Evolutionary conservation across 108 stramenopile species (phyloP), one percentile per base, ranked within the genome.

Genomic region (Nitzschia sp.): DNA sequence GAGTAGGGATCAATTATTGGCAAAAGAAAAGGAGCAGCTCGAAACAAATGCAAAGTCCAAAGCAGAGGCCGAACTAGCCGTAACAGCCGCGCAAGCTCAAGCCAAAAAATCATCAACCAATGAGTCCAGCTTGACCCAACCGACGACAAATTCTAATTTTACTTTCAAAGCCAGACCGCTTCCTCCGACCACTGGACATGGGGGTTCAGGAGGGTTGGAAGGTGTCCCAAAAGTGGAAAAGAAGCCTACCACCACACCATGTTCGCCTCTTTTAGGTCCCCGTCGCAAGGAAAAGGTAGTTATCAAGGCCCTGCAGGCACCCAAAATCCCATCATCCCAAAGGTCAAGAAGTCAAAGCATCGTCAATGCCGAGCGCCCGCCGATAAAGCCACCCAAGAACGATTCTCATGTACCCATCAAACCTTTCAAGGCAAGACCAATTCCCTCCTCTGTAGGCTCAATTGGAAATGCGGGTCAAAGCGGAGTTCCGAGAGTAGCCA

Each of bases 181-280:
- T 15, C 78, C 78, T 12, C 53, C 41, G 9, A 59, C 69, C 2
- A 60, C 57, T 7, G 54, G 52, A 0, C 40, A n/a, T 20, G 11
- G 53, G 8, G 75, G 68, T 2, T 50, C 51, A 21, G 65, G 72
- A 17, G 83, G 83, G 12, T 26, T 57, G 11, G 54, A 56, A 7
- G 81, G 81, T 6, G 72, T 85, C 24, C 84, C 80, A 20, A 77
- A 73, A 62, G 72, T 85, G 7, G 76, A 77, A 19, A 86, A 80
- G 51, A 69, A 71, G 73, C 79, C 76, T 12, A 69, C 72, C 7
- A 86, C 85, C 22, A 69, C 73, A 8, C 83, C 83, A 11, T 61
- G 59, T 52, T 81, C 80, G 12, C 83, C 83, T 24, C 39, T 80
- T 40, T 51, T 84, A 8, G 72, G 72, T 19, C 10, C 53, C 38